Evolutionary conservation across 176 grass and related monocot species (phyloP), one percentile per base, ranked within the genome.

Genomic region (Puccinellia tenuiflora): DNA sequence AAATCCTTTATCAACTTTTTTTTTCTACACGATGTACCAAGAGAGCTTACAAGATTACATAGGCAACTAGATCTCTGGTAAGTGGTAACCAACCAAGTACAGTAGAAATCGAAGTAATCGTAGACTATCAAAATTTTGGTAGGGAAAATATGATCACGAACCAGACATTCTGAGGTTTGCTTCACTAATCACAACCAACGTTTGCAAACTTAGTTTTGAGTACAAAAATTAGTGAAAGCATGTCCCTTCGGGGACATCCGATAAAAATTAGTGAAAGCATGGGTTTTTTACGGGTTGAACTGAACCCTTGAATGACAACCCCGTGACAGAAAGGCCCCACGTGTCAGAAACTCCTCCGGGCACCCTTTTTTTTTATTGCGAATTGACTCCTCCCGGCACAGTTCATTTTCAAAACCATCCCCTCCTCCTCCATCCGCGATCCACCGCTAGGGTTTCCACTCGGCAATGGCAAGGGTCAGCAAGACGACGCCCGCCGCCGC

Each of bases 381-480:
- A n/a, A n/a, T n/a, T n/a, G n/a, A 72, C 14, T 28, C 45, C 26
- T 74, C 17, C 10, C 14, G 71, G 6, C 70, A 25, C 70, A n/a
- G n/a, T 28, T 28, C 70, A 47, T 74, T 70, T 74, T 74, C 71
- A 74, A 74, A 74, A 74, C 47, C 51, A 74, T 28, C 43, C 7
- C 20, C 25, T 15, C 70, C 15, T 28, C 43, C 70, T 50, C 43
- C 43, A 42, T 51, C 45, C 70, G 25, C 70, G 42, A 48, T 48
- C 51, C 71, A 6, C 71, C 16, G 40, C 70, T 74, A 74, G 71
- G 71, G 71, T 74, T 74, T 74, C 26, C 26, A n/a, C 65, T 74
- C 45, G 4, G 6, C 28, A 9, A 74, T 74, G 83, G 77, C 56
- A 47, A 48, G 21, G 53, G 57, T 60, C 64, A 85, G 18, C 82